A percentile compares a stretch with the other conserved stretches of the same genome.
Conservation (phyloP, 139 green algal genomes). For the Chlamydomonas sphaeroides region DNA sequence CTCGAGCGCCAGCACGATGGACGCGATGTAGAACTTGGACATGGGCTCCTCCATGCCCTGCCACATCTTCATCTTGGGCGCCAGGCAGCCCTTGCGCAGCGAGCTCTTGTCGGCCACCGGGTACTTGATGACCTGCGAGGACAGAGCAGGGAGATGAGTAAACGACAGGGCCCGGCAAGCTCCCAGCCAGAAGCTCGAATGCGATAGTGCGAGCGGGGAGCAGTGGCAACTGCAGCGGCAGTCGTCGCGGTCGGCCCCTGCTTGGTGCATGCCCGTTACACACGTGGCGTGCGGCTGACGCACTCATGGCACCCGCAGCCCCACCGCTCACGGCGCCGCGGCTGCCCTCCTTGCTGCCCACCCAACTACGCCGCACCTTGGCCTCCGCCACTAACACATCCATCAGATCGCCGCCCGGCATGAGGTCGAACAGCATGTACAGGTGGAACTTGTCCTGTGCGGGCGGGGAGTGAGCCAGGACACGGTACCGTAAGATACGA, state of each 20-base stretch:
- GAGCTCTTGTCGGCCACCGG: constrained; percentile 59
- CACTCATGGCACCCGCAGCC: too few relatives aligned
- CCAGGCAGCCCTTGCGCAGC: constrained; percentile 59
- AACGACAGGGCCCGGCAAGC: too few relatives aligned
- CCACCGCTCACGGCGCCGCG: too few relatives aligned
- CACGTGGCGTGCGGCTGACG: too few relatives aligned
- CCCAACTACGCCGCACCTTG: constrained; percentile 59
- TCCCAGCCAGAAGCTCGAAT: too few relatives aligned
- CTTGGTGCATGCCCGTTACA: too few relatives aligned
- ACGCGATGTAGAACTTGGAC: constrained; percentile 89
- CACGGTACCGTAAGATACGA: too few relatives aligned
- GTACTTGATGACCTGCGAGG: constrained; percentile 67
- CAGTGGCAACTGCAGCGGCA: too few relatives aligned
- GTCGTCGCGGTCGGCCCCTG: too few relatives aligned
- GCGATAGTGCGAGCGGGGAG: too few relatives aligned
- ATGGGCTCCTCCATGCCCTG: constrained; percentile 84
- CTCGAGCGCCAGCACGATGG: constrained; percentile 89
- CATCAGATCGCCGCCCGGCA: constrained; percentile 96
- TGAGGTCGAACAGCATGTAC: constrained; percentile 95
- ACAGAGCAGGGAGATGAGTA: too few relatives aligned
- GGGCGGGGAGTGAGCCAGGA: neutral
- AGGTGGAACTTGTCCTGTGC: constrained; percentile 85
- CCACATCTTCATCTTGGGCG: constrained; percentile 77
- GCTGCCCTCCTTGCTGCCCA: neutral
- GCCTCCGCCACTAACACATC: constrained; percentile 92